Evolutionary conservation across 352 stramenopile species (phyloP), one percentile per base, ranked within the genome.

Genomic region (Globisporangium nagaii): DNA sequence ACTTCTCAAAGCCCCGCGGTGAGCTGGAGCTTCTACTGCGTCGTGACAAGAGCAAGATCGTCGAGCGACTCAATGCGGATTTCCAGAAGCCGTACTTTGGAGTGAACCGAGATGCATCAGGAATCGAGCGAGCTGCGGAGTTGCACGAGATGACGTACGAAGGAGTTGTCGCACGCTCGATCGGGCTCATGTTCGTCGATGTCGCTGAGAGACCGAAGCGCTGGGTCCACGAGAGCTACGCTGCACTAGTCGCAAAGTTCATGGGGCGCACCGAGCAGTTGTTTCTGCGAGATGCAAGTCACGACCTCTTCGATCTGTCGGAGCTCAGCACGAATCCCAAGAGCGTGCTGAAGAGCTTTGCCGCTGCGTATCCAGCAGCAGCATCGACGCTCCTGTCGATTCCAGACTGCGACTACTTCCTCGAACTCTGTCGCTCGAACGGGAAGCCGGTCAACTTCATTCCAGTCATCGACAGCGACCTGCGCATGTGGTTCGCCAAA

Each of bases 11-110:
- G 41, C 70, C 81, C 19, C 76, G 75, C 32, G 84, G 89, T 7
- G 75, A 95, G 48, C 62, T 90, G 24, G 79, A 76, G 45, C 54
- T 79, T 3, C 75, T 81, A 2, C 71, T 96, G 20, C 66, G 78
- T 11, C 45, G 81, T 4, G 80, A 90, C 67, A 90, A 89, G 70
- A 67, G 86, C 19, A 42, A 71, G 37, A 93, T 95, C 50, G 90
- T 93, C 35, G 62, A 63, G n/a, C 70, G 71, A 17, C 57, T 96
- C 31, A 95, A 96, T 48, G 64, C 79, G 4, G 83, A 96, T 52
- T 96, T 90, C 63, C 86, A 96, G 65, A 96, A 96, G 66, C 80
- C 79, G 30, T 95, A 93, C 70, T 96, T 96, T 59, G 86, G 86
- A 12, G 72, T 67, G 43, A 84, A 85, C 56, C 49, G 48, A 31